Evolutionary conservation across 192 early-diverging fungal species (phyloP), one percentile per base, ranked within the genome.

Genomic region (Blastocladiella britannica): DNA sequence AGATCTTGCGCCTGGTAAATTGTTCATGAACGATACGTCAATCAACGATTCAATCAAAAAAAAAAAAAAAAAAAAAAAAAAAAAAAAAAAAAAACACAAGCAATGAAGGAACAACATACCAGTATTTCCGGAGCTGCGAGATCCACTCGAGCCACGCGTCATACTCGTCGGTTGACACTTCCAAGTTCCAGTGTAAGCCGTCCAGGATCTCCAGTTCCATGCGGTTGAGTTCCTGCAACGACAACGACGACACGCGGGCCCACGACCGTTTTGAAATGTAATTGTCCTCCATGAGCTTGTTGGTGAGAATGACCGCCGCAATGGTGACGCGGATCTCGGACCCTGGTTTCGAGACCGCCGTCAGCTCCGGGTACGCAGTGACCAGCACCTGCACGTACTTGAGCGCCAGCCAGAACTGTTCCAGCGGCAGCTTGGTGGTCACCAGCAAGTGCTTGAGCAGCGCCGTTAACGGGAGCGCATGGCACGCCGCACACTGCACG

Each of bases 251-350:
- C 22, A 66, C 37, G 24, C 53, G 43, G n/a, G 56, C 29, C 64
- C 64, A 66, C 15, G 64, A 62, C 47, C 57, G 62, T 52, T 66
- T 66, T 6, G 60, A 54, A 53, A 58, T 62, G 20, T 60, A 55
- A 26, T 66, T 62, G 51, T 66, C 64, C 22, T 61, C 60, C 18
- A 30, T 57, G 60, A 59, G 23, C 56, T 66, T 66, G 56, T 66
- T 59, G 25, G 60, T 59, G 23, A 62, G 57, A 53, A 66, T 61
- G 60, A 65, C 43, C 52, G 64, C 55, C 27, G 59, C 55, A 8
- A 59, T 55, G 28, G 61, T 51, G 28, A 65, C 59, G 12, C 62
- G 37, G n/a, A 47, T 47, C 37, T 47, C 37, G 37, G 37, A 47
- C 37, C 37, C 37, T 9, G 37, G 37, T 47, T 47, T 47, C 37